Base-by-base conservation (phyloP, 2,329 filamentous ascomycete genomes). In the Botryosphaeria dothidea region DNA sequence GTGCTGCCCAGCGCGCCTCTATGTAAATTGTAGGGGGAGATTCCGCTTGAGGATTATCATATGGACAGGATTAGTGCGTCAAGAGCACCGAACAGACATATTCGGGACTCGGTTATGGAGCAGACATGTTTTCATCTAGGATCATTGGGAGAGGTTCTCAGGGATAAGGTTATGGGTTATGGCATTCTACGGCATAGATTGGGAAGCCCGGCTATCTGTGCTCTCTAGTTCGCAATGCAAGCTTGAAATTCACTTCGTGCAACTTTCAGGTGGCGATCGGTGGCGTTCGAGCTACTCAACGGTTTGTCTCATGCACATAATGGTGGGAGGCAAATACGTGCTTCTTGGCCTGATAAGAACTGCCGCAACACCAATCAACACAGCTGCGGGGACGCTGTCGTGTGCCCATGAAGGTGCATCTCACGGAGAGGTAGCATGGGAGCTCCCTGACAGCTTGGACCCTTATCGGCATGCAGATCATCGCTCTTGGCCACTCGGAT, bases 171-270 rank as follows among this genome's bases (percentile, higher is more conserved):
- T 62, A 51, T 62, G 61, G 61, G 36, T 54, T 13, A 63, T 63
- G 61, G 61, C 61, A 63, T 63, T 63, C 34, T 46, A 31, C 36
- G 61, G 48, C 61, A 63, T 63, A 54, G 61, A 63, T 54, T 54
- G 61, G 61, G 48, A 41, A 54, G 36, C 13, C 56, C 41, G 56
- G 56, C 46, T 41, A 41, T 41, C 46, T 34, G 34, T 60, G 56
- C 41, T 45, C 25, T 46, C 31, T 23, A 46, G 38, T 23, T 60
- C 56, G 27, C 56, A 60, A 60, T 60, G 56, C 41, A 60, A 60
- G 38, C 25, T 34, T 46, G n/a, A 34, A 60, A 57, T 43, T 58
- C n/a, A 13, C 19, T 19, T n/a, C n/a, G 31, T 34, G 31, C 34
- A 45, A n/a, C 4, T 23, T 23, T 25, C 25, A 3, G n/a, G 17